Conservation (phyloP, 306 rosid genomes). For the Rosa rugosa region DNA sequence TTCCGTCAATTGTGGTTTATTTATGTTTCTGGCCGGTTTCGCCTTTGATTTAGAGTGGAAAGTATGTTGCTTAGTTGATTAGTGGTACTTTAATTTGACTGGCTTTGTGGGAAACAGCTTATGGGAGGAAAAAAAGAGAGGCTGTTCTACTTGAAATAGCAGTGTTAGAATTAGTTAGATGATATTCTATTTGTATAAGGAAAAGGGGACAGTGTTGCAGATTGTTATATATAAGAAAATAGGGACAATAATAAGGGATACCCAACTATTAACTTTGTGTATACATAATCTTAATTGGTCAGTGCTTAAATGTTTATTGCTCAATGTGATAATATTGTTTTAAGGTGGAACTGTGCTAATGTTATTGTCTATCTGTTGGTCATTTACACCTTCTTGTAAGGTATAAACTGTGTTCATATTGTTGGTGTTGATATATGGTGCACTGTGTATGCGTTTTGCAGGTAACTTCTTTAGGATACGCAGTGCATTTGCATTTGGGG, state of each 20-base stretch:
- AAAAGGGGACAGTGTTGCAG: not conserved
- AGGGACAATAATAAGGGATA: not conserved
- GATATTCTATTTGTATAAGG: not conserved
- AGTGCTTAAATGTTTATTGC: not conserved
- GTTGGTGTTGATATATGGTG: constrained; percentile 23
- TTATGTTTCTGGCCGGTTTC: not conserved
- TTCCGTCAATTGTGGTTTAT: not conserved
- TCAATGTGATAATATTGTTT: not conserved
- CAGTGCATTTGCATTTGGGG: constrained; percentile 97
- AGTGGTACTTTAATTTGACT: not conserved
- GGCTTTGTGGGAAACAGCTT: not conserved
- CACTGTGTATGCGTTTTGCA: constrained; percentile 34
- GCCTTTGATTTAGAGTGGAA: not conserved
- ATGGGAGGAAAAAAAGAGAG: not conserved
- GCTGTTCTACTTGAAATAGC: not conserved
- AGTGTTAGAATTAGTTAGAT: not conserved
- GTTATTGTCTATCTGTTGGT: not conserved
- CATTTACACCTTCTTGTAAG: not conserved
- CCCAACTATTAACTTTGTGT: not conserved
- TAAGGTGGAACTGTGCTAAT: not conserved
- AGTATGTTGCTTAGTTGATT: constrained; percentile 1
- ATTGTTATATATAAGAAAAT: not conserved
- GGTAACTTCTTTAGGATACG: constrained; percentile 99
- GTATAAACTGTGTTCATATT: not conserved
- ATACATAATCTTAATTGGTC: not conserved